These are phyloP conservation scores for Neopestalotiopsis rosae DNA, from an alignment of 2,329 filamentous ascomycete species.

Conservation along the genomic window DNA sequence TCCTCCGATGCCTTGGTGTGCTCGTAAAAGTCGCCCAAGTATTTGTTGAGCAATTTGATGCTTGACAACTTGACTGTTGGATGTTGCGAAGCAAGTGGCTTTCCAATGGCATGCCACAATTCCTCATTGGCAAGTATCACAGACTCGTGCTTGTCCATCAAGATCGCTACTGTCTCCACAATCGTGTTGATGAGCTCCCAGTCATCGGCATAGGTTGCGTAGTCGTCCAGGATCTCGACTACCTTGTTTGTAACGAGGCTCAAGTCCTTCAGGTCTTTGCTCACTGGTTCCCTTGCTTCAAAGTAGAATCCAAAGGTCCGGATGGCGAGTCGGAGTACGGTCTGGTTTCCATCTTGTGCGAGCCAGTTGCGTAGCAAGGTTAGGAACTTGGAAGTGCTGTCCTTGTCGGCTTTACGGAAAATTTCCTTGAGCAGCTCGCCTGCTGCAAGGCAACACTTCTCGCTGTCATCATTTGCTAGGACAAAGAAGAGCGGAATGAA, in stretches of 20 bases:
- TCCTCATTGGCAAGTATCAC: constrained; percentile 65
- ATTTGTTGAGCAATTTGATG: constrained; percentile 75
- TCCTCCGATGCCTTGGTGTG: constrained; percentile 59
- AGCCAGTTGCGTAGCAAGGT: constrained; percentile 77
- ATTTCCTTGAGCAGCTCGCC: constrained; percentile 80
- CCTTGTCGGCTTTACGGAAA: constrained; percentile 78
- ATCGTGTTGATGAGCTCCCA: constrained; percentile 78
- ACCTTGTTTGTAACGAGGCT: constrained; percentile 64
- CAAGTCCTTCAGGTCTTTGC: constrained; percentile 71
- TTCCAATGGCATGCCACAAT: constrained; percentile 75
- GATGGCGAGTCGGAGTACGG: constrained; percentile 75
- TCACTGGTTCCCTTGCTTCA: constrained; percentile 64
- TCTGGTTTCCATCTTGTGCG: constrained; percentile 72
- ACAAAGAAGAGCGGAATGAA: constrained; percentile 88
- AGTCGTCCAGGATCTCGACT: constrained; percentile 57
- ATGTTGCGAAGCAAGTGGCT: constrained; percentile 75
- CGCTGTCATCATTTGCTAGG: constrained; percentile 85
- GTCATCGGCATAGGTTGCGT: constrained; percentile 58
- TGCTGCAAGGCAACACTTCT: constrained; percentile 83
- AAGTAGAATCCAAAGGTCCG: constrained; percentile 86
- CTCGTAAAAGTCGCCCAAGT: constrained; percentile 79
- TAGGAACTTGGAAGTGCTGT: constrained; percentile 74
- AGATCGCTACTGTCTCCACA: constrained; percentile 70
- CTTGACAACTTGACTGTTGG: constrained; percentile 78
- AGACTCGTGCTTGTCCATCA: constrained; percentile 70